Conservation (phyloP, 2,329 filamentous ascomycete species). For the Davidsoniella virescens region DNA sequence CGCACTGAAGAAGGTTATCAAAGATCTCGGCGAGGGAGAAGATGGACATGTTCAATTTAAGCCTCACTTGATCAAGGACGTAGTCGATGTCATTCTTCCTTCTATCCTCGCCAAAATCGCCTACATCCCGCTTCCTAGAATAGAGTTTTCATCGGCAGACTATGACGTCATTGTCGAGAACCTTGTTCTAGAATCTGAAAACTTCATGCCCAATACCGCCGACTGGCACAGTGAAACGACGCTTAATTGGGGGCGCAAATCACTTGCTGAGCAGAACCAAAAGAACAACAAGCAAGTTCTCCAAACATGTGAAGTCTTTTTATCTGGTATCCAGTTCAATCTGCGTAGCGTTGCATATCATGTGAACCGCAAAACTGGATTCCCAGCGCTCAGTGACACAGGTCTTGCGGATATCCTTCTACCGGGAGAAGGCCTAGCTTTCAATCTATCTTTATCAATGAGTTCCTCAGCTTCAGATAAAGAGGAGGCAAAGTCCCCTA, state of each 20-base stretch:
- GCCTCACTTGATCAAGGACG: conserved; percentile 76
- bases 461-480: conserved; percentile 55
- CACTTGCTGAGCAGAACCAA: conserved; percentile 61
- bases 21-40: conserved; percentile 69
- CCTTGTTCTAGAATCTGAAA: conserved; percentile 86
- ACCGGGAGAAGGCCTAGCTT: conserved; percentile 73
- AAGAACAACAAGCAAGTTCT: conserved; percentile 53
- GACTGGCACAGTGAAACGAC: conserved; percentile 88
- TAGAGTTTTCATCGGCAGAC: conserved; percentile 75
- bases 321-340: conserved; percentile 85
- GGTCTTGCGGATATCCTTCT: conserved; percentile 82
- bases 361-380: conserved; percentile 86
- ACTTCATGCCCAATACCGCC: conserved; percentile 82
- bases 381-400: conserved; percentile 72
- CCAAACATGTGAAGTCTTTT: conserved; percentile 36
- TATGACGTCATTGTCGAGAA: conserved; percentile 89
- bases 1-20: conserved; percentile 71
- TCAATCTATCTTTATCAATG: conserved; percentile 22
- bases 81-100: conserved; percentile 75
- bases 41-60: conserved; percentile 81
- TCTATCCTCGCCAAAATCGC: conserved; percentile 66
- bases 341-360: conserved; percentile 84
- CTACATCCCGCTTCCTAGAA: conserved; percentile 84
- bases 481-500: conserved; percentile 25
- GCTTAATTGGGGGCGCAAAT: conserved; percentile 88